A percentile compares a stretch with the other conserved stretches of the same genome.
Evolutionary conservation across 805 yeast genomes (phyloP).

Genomic region (Nakazawaea anatomiae): DNA sequence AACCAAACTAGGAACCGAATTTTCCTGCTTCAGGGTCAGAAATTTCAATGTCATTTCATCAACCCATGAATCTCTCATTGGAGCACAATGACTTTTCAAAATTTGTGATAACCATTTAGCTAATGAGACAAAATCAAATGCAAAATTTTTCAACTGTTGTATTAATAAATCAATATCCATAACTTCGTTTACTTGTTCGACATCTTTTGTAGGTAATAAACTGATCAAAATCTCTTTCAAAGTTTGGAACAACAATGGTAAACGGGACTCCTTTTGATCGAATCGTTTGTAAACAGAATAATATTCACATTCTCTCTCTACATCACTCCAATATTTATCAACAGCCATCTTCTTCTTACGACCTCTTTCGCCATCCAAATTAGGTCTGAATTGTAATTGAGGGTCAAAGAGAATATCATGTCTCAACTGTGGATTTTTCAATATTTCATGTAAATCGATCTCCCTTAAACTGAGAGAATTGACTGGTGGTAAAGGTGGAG

Average conservation of each 20-base stretch:
- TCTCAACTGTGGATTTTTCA: constrained; percentile 86
- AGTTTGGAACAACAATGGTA: constrained; percentile 73
- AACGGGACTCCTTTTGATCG: constrained; percentile 26
- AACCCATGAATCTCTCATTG: constrained; percentile 90
- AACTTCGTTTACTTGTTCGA: constrained; percentile 57
- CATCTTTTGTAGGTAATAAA: constrained; percentile 73
- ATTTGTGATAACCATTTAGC: constrained; percentile 71
- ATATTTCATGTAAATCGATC: constrained; percentile 80
- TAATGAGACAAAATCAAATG: constrained; percentile 67
- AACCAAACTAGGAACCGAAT: constrained; percentile 47
- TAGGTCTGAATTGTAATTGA: constrained; percentile 84
- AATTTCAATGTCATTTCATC: constrained; percentile 69
- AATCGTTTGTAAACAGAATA: constrained; percentile 24
- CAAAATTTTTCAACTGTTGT: constrained; percentile 67
- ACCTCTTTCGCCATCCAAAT: constrained; percentile 87
- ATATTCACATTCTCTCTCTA: constrained; percentile 59
- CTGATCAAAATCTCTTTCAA: constrained; percentile 69
- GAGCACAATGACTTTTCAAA: constrained; percentile 89
- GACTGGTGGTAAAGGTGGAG: constrained; percentile 65
- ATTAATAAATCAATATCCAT: constrained; percentile 71
- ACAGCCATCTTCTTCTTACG: constrained; percentile 67
- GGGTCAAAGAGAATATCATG: constrained; percentile 94
- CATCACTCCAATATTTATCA: constrained; percentile 79
- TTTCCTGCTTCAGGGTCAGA: constrained; percentile 35
- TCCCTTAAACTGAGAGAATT: constrained; percentile 76